Base-by-base conservation (phyloP, 768 basidiomycete genomes). In the Suillus variegatus region DNA sequence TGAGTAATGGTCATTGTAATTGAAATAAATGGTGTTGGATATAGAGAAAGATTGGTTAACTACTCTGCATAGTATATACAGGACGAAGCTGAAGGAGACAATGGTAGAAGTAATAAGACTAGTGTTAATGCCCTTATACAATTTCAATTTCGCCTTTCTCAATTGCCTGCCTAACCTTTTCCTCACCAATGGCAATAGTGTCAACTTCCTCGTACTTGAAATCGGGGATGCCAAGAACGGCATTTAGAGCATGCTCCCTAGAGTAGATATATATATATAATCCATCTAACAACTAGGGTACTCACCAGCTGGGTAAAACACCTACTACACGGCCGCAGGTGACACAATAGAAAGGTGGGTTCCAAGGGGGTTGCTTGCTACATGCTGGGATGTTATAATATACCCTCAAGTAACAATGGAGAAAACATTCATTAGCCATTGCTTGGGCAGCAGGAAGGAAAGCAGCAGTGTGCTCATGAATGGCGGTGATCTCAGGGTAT, bases 41-140 rank as follows among this genome's bases (percentile, higher is more conserved):
- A 62, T 13, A 22, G 36, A 22, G 22, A 38, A 61, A 36, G 86
- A 84, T 18, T 94, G 13, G 20, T 60, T 28, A 60, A 28, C 25
- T 20, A 60, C 40, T 28, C 40, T 18, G 57, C 57, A 60, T 60
- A 28, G 12, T 60, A 41, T 60, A 28, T 43, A 28, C 58, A 43
- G 40, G 57, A 41, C 20, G 18, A 55, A 9, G 32, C 18, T 28
- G 54, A 32, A 28, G 22, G 8, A 18, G 20, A 41, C 2, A 22
- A 58, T 40, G 57, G 10, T 38, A 41, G 56, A 58, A 41, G 38
- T 40, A 25, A 25, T 25, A 25, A 25, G 25, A 28, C 28, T 28
- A 28, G 28, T 28, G 28, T 28, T 28, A 28, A 28, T 28, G 28
- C 28, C 28, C 28, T 28, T 32, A 4, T 32, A 47, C 46, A n/a